Conservation (phyloP, 2,329 filamentous ascomycete genomes). For the Annulohypoxylon truncatum region DNA sequence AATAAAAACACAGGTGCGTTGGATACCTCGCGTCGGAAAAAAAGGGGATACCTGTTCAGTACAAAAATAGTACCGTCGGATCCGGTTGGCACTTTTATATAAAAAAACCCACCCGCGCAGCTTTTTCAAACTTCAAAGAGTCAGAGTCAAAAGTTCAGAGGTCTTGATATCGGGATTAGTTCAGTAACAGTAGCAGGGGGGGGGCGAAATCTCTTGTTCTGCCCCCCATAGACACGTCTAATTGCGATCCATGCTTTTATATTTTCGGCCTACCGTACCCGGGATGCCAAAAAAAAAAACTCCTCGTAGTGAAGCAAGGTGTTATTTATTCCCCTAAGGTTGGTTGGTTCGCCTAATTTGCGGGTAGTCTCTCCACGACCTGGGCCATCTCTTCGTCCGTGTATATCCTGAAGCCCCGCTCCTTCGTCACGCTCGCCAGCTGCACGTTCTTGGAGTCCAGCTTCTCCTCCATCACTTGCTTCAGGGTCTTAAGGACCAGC, state of each 20-base stretch:
- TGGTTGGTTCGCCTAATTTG: conserved; percentile 61
- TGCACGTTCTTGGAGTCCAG: conserved; percentile 99
- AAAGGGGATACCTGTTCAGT: conserved; percentile 7
- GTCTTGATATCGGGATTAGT: conserved; percentile 1
- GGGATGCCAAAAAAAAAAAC: not conserved
- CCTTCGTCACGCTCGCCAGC: conserved; percentile 96
- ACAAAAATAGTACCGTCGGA: conserved; percentile 25
- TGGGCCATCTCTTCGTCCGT: conserved; percentile 96
- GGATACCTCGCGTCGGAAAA: conserved; percentile 10
- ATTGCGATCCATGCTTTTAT: conserved; percentile 11
- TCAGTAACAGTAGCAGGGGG: not conserved
- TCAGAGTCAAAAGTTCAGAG: not conserved
- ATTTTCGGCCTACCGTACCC: not conserved
- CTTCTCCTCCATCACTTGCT: conserved; percentile 99
- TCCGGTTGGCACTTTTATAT: conserved; percentile 18
- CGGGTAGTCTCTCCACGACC: conserved; percentile 85
- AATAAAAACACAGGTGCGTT: conserved; percentile 12
- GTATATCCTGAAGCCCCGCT: conserved; percentile 99
- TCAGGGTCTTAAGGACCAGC: conserved; percentile 94
- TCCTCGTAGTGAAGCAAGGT: not conserved
- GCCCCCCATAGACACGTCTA: conserved; percentile 17
- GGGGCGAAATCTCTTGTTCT: conserved; percentile 11
- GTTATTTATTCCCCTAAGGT: not conserved
- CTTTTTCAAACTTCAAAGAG: not conserved
- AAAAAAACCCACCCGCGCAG: not conserved